Evolutionary conservation across 1,284 basidiomycete species (phyloP).

Genomic region (Cryptococcus jaspeensis): DNA sequence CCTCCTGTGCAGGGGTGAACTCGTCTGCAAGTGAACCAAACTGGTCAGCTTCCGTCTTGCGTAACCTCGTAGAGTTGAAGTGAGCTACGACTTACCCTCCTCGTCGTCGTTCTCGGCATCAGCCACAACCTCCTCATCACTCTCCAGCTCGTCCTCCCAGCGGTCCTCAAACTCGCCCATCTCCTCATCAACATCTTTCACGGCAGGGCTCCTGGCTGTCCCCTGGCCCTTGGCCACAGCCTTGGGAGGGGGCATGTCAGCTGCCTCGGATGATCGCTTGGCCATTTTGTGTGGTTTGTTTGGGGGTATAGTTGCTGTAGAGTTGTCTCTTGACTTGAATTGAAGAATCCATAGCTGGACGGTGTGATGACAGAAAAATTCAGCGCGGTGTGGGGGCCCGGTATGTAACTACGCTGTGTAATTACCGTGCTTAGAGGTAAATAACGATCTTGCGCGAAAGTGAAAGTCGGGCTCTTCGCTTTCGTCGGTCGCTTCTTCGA

Average conservation of each 20-base stretch:
- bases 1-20: conserved; percentile 53
- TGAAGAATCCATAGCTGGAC: neutral
- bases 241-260: conserved; percentile 36
- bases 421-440: neutral
- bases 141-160: conserved; percentile 57
- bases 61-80: neutral
- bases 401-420: neutral
- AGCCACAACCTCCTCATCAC: conserved; percentile 41
- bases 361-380: neutral
- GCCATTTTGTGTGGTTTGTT: conserved; percentile 19
- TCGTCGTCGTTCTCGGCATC: conserved; percentile 44
- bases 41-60: neutral
- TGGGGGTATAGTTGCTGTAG: neutral
- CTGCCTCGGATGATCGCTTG: conserved; percentile 47
- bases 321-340: neutral
- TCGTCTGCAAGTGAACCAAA: conserved; percentile 7
- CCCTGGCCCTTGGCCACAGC: conserved; percentile 33
- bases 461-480: neutral
- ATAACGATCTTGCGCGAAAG: neutral
- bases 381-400: neutral
- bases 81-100: conserved; percentile 27
- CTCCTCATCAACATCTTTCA: conserved; percentile 50
- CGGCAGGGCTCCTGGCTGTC: conserved; percentile 26
- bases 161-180: conserved; percentile 62
- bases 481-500: neutral